A percentile compares a stretch with the other conserved stretches of the same genome.
phyloP scores from a whole-genome alignment of 768 basidiomycete species.

The Phaeotremella skinneri region DNA sequence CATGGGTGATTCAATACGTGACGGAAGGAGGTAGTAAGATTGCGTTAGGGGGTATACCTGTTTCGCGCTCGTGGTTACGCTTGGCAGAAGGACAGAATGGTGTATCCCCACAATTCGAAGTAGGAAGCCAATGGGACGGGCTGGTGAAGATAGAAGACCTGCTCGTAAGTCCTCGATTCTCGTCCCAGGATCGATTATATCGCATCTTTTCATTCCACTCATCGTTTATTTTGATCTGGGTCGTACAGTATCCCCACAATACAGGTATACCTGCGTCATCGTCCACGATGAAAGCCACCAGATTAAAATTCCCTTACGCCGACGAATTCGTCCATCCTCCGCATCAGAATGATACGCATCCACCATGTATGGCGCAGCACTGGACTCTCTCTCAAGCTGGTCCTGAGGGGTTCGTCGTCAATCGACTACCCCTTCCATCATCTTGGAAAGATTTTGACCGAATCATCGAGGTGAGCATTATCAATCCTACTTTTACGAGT shows the following conservation, averaged over 20 bases:
- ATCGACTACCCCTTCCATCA: slow-evolving; percentile 21
- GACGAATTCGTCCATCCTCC: slow-evolving; percentile 23
- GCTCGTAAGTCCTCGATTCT: slow-evolving; percentile 17
- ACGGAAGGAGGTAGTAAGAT: background rate
- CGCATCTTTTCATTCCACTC: slow-evolving; percentile 3
- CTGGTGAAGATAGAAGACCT: slow-evolving; percentile 30
- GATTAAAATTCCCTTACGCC: slow-evolving; percentile 27
- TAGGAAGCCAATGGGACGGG: slow-evolving; percentile 10
- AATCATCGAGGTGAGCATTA: slow-evolving; percentile 18
- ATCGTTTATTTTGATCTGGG: slow-evolving; percentile 12
- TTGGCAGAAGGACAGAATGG: slow-evolving; percentile 1
- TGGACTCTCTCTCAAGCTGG: slow-evolving; percentile 36
- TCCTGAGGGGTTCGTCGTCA: slow-evolving; percentile 28
- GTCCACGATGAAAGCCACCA: background rate
- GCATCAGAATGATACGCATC: background rate
- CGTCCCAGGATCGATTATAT: background rate
- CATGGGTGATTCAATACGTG: slow-evolving; percentile 33
- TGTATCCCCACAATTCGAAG: background rate
- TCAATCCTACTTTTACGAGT: background rate
- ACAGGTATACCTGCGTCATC: background rate
- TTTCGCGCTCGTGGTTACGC: slow-evolving; percentile 28
- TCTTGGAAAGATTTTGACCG: slow-evolving; percentile 8
- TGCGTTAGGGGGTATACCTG: slow-evolving; percentile 20
- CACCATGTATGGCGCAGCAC: slow-evolving; percentile 21
- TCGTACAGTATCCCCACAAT: background rate